Evolutionary conservation across 768 basidiomycete genomes (phyloP).

Genomic region (Macrolepiota albuminosa): DNA sequence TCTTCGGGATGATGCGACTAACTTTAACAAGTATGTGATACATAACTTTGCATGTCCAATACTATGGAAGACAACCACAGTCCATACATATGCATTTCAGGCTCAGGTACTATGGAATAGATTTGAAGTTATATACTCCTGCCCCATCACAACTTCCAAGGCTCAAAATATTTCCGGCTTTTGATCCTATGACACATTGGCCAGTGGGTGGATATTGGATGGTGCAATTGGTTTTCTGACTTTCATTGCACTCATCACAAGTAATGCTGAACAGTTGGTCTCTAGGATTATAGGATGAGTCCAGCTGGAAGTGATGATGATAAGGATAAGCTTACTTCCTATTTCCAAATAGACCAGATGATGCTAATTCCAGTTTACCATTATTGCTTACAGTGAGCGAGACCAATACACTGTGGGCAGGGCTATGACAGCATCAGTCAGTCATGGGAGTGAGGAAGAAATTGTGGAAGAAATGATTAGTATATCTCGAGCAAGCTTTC

Average conservation of each 20-base stretch:
- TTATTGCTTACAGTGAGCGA: conserved; percentile 9
- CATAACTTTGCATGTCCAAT: too few relatives aligned
- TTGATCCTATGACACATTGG: conserved; percentile 9
- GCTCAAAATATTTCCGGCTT: conserved; percentile 2
- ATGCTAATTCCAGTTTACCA: conserved; percentile 4
- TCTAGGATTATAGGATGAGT: background rate
- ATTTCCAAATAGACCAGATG: background rate
- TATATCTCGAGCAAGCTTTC: background rate
- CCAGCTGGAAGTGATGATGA: background rate
- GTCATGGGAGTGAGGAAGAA: too few relatives aligned
- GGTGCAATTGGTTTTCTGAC: conserved; percentile 1
- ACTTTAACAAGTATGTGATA: too few relatives aligned
- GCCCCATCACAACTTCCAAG: conserved; percentile 10
- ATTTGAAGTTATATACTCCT: conserved; percentile 6
- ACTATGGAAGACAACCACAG: too few relatives aligned
- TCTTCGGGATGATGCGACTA: too few relatives aligned
- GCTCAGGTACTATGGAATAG: background rate
- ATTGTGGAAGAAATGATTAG: background rate
- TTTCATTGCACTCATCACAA: conserved; percentile 8
- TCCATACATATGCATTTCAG: background rate
- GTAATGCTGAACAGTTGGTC: conserved; percentile 13
- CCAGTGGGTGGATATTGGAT: conserved; percentile 11
- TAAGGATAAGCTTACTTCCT: conserved; percentile 3
- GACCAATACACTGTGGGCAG: conserved; percentile 2
- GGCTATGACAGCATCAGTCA: background rate